phyloP scores from a whole-genome alignment of 2,329 filamentous ascomycete genomes.

The Fusarium nelsonii region DNA sequence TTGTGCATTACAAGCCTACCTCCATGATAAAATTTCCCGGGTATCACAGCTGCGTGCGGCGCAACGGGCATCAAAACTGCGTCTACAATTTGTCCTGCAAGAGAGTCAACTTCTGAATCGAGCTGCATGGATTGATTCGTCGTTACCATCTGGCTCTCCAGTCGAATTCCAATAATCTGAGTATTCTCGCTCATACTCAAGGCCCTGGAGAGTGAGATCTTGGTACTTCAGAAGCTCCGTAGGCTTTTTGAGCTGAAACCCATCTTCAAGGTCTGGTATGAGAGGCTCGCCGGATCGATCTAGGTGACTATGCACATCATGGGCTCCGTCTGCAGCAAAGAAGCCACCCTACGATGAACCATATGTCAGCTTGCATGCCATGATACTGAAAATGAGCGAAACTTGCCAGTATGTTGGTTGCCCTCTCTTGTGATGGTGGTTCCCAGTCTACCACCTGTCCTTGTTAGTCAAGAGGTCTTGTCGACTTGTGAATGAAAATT shows the following conservation, averaged over 20 bases:
- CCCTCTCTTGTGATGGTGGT: slow-evolving; percentile 19
- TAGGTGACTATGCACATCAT: slow-evolving; percentile 60
- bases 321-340: slow-evolving; percentile 50
- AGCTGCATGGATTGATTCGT: slow-evolving; percentile 4
- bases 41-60: slow-evolving; percentile 63
- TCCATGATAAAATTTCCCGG: slow-evolving; percentile 58
- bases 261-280: slow-evolving; percentile 55
- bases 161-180: slow-evolving; percentile 75
- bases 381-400: rapidly evolving
- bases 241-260: slow-evolving; percentile 49
- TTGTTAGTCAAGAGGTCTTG: rapidly evolving
- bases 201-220: slow-evolving; percentile 64
- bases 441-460: slow-evolving; percentile 50
- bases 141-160: slow-evolving; percentile 59
- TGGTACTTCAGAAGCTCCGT: slow-evolving; percentile 51
- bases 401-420: slow-evolving; percentile 25
- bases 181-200: slow-evolving; percentile 68
- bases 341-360: slow-evolving; percentile 41
- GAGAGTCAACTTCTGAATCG: rapidly evolving
- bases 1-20: slow-evolving; percentile 8
- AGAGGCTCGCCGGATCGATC: slow-evolving; percentile 67
- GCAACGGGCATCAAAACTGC: slow-evolving; percentile 64
- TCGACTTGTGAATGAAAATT: rapidly evolving
- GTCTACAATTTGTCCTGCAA: slow-evolving; percentile 64
- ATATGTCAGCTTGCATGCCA: neutral